Evolutionary conservation across 257 asterid species (phyloP).

Genomic region (Capsicum rhomboideum): DNA sequence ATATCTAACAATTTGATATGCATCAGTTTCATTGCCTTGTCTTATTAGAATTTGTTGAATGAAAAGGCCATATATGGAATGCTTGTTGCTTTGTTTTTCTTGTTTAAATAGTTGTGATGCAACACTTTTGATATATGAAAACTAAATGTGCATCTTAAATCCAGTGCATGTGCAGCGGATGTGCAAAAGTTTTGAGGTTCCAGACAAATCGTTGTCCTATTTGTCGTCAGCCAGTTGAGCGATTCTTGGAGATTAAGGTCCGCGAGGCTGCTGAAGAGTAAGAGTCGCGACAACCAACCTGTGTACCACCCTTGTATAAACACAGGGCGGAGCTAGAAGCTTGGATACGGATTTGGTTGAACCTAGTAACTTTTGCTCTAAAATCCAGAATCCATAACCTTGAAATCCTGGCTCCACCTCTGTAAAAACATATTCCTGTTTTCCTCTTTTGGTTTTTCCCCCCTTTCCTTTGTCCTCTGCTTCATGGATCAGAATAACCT

Average conservation of each 20-base stretch:
- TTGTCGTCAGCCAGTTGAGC: constrained; percentile 96
- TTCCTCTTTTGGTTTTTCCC: background rate
- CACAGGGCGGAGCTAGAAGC: background rate
- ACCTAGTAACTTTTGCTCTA: background rate
- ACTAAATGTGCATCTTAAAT: constrained; percentile 7
- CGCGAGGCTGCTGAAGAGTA: constrained; percentile 56
- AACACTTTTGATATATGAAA: background rate
- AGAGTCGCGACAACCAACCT: background rate
- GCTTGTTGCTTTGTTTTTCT: background rate
- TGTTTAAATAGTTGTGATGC: background rate
- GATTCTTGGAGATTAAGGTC: constrained; percentile 93
- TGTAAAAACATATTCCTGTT: background rate
- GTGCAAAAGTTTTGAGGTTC: constrained; percentile 89
- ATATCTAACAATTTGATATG: background rate
- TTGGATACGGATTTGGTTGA: background rate
- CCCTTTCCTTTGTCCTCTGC: background rate
- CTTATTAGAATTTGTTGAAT: background rate
- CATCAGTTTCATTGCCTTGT: background rate
- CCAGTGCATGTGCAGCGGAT: constrained; percentile 99
- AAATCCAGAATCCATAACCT: background rate
- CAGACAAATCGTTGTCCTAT: constrained; percentile 96
- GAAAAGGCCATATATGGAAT: background rate
- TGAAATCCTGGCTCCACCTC: background rate
- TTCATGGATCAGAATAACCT: background rate
- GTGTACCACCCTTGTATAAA: background rate